Evolutionary conservation across 352 stramenopile species (phyloP), one percentile per base, ranked within the genome.

Genomic region (Globisporangium spiculum): DNA sequence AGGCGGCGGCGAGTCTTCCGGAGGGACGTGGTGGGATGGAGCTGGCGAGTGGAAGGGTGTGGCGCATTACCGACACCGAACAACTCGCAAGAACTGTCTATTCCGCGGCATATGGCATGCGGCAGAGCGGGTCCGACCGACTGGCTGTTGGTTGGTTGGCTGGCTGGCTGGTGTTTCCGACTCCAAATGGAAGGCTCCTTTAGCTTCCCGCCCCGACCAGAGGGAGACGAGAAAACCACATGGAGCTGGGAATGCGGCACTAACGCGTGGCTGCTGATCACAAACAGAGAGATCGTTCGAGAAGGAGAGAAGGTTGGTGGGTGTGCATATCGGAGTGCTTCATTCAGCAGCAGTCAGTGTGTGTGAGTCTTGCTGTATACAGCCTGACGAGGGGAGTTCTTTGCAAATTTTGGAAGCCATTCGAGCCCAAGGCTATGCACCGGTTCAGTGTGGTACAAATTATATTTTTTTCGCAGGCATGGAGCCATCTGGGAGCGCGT

Each of bases 241-340:
- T 60, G 54, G 54, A 60, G 54, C 54, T n/a, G 18, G 54, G 54
- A 44, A 60, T 10, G 54, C 14, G 54, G 26, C 54, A 60, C 54
- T 41, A 60, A 60, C 14, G 27, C 27, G 50, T 30, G n/a, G 22
- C n/a, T 56, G 22, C 50, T 56, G 50, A 8, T 30, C n/a, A 56
- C 3, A 56, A 18, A 27, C n/a, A 30, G 50, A 56, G n/a, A 20
- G 27, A 20, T 4, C 8, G n/a, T 27, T 30, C 8, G 50, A 56
- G n/a, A 56, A 26, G 10, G n/a, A 27, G 20, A 8, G 6, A 54
- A 5, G 41, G 6, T 22, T 50, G 44, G 16, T 24, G 38, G 12
- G 38, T 52, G 22, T 24, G 6, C 18, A 12, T 12, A 12, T 12
- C 18, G 6, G 44, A 12, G 44, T 16, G 10, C 44, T 52, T 52